These are phyloP conservation scores for Boletus barrowsii DNA, from an alignment of 768 basidiomycete species.

Conservation along the genomic window DNA sequence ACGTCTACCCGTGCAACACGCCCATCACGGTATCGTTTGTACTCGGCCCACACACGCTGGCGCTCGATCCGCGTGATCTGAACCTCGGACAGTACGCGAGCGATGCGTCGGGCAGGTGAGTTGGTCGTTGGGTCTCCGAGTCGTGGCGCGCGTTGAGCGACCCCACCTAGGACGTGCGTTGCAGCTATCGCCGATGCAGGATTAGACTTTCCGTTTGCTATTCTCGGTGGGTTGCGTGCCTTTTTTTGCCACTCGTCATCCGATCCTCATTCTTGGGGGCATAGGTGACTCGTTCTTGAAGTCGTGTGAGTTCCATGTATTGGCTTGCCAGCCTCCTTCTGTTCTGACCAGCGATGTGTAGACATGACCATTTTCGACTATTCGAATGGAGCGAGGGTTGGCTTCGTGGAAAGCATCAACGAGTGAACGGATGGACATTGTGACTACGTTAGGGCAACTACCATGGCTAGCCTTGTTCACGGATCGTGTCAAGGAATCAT, in stretches of 20 bases:
- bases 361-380: slow-evolving; percentile 66
- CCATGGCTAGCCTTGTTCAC: no score
- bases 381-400: slow-evolving; percentile 49
- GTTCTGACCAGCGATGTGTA: slow-evolving; percentile 20
- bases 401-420: slow-evolving; percentile 55
- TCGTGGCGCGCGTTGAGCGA: neutral
- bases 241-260: neutral
- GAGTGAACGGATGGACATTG: neutral
- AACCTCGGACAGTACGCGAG: slow-evolving; percentile 44
- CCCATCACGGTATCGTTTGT: slow-evolving; percentile 38
- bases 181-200: slow-evolving; percentile 49
- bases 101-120: slow-evolving; percentile 31
- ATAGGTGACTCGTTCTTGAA: slow-evolving; percentile 62
- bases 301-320: slow-evolving; percentile 45
- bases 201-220: slow-evolving; percentile 1
- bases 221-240: slow-evolving; percentile 17
- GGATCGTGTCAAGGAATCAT: no score
- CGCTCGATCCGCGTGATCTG: slow-evolving; percentile 49
- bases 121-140: neutral
- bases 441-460: no score
- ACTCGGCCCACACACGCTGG: slow-evolving; percentile 42
- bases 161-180: slow-evolving; percentile 45
- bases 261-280: neutral
- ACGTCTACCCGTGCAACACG: slow-evolving; percentile 50
- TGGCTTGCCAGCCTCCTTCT: neutral